Evolutionary conservation across 2,329 filamentous ascomycete species (phyloP).

Genomic region (Apiospora aurea): DNA sequence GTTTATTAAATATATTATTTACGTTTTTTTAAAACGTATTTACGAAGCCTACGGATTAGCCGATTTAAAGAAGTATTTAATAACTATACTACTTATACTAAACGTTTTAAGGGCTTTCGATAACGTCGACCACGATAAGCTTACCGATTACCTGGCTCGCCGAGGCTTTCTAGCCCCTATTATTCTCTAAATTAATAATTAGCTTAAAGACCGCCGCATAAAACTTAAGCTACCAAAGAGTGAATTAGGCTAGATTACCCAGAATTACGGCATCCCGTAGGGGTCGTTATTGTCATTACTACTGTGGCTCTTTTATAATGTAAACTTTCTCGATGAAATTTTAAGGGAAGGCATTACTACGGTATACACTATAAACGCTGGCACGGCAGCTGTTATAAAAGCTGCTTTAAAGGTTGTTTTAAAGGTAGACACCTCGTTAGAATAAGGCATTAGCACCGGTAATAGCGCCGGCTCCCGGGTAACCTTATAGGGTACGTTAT

Average conservation of each 20-base stretch:
- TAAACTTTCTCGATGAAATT: not conserved
- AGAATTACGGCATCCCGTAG: not conserved
- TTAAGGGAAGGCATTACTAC: not conserved
- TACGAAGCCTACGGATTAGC: not conserved
- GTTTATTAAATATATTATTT: not conserved
- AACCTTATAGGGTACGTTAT: not conserved
- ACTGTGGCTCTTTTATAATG: not conserved
- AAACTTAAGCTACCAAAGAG: not conserved
- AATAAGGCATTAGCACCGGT: not conserved
- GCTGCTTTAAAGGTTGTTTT: no score
- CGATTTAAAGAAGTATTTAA: not conserved
- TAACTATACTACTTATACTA: not conserved
- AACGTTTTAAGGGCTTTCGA: not conserved
- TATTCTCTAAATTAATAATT: not conserved
- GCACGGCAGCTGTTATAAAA: not conserved
- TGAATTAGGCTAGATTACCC: not conserved
- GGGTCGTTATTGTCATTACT: not conserved
- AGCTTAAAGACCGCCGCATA: not conserved
- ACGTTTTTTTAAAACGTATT: not conserved
- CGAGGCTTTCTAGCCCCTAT: not conserved
- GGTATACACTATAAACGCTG: not conserved
- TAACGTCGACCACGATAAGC: not conserved
- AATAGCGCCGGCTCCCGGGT: not conserved
- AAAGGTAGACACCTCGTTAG: not conserved
- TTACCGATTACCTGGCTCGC: not conserved